phyloP scores from a whole-genome alignment of 768 basidiomycete genomes.

The Calocera cornea region DNA sequence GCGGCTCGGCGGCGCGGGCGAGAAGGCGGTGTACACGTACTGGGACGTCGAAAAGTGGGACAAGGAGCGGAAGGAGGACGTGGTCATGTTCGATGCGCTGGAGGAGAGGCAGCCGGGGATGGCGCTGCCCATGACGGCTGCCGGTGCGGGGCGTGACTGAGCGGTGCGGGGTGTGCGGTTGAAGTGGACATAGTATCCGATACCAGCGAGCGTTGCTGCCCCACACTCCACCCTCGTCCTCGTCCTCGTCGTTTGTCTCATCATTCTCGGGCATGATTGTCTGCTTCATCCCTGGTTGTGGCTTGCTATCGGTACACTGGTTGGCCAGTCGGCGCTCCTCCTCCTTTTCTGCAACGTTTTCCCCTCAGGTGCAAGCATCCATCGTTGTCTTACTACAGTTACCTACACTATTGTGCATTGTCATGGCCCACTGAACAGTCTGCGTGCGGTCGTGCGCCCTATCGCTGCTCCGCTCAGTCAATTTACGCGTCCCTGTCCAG shows the following conservation, averaged over 20 bases:
- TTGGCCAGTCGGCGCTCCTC: neutral
- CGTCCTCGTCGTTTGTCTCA: neutral
- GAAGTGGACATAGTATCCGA: neutral
- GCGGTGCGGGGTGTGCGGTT: constrained; percentile 11
- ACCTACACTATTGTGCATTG: neutral
- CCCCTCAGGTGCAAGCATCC: neutral
- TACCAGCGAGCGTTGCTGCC: neutral
- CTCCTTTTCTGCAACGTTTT: neutral
- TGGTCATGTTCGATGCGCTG: constrained; percentile 56
- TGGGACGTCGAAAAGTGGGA: constrained; percentile 75
- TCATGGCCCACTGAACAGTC: neutral
- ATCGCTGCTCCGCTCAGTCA: too few relatives aligned
- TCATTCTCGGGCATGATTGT: neutral
- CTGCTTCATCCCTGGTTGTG: neutral
- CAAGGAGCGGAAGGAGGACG: constrained; percentile 66
- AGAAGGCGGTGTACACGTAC: constrained; percentile 79
- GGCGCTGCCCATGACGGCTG: neutral
- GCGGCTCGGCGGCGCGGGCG: constrained; percentile 33
- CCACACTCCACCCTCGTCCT: constrained; percentile 11
- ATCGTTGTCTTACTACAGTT: neutral
- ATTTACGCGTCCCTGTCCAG: neutral
- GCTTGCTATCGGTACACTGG: neutral
- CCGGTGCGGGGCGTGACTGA: constrained; percentile 12
- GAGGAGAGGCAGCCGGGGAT: constrained; percentile 41
- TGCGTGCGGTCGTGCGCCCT: too few relatives aligned